Evolutionary conservation across 495 filamentous ascomycete genomes (phyloP), one percentile per base, ranked within the genome.

Genomic region (Tuber umbilicatum): DNA sequence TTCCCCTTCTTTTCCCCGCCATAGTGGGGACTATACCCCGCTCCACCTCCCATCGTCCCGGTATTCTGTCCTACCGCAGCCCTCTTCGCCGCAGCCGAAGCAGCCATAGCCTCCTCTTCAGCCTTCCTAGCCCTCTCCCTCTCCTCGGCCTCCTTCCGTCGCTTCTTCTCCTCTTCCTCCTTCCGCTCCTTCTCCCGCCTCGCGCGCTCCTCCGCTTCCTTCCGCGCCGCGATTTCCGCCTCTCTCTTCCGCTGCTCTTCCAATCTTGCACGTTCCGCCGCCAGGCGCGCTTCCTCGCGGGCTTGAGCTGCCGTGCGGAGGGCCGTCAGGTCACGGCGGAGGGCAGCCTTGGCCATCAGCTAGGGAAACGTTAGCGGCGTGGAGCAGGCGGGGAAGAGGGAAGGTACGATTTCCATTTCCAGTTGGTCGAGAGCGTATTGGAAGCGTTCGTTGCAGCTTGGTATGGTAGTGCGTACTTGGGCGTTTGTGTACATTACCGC

Each of bases 351-450:
- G 23, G 78, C 75, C 67, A 73, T 79, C 2, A 79, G 69, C 76
- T 78, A 5, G 5, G 5, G 35, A 6, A 2, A 17, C 9, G 75
- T 77, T 50, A 77, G 67, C 17, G 14, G 0, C 5, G 21, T 2
- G 5, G 19, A 9, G 45, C 17, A 45, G 9, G 12, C 16, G 23
- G 39, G n/a, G 31, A n/a, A 0, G 9, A 5, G 39, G 10, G 21
- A 23, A 38, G 40, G 42, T 40, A 81, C 73, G 40, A 81, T 81
- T 27, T 81, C 79, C 74, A 75, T 74, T 55, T 81, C 79, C 12
- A 81, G 79, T 23, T 78, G 71, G 31, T 81, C 79, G 2, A 81
- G 79, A 5, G 75, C 79, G 40, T 76, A 81, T n/a, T 81, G 79
- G 45, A 81, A 81, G 12, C 79, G 73, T 38, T 81, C 79, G 16